phyloP scores from a whole-genome alignment of 2,329 filamentous ascomycete genomes.

The Ceratocystis variospora region DNA sequence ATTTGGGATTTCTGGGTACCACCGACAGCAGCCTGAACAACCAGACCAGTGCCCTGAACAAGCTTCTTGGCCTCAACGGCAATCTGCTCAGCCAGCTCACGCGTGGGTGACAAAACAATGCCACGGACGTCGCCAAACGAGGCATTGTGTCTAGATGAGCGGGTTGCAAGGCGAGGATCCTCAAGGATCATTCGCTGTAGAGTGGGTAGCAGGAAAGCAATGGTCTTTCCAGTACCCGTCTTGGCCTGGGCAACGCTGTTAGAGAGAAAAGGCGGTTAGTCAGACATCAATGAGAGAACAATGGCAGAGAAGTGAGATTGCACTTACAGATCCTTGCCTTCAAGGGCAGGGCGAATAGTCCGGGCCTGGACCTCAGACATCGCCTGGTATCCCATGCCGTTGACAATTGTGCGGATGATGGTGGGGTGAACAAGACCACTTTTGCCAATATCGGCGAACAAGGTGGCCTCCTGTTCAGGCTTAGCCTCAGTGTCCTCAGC shows the following conservation, averaged over 20 bases:
- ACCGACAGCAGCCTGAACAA: conserved; percentile 68
- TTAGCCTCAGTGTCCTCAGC: not conserved
- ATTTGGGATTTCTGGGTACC: conserved; percentile 65
- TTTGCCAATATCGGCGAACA: conserved; percentile 33
- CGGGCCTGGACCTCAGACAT: conserved; percentile 90
- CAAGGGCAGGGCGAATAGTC: conserved; percentile 68
- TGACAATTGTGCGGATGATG: conserved; percentile 54
- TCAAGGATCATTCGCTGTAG: conserved; percentile 61
- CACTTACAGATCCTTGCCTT: conserved; percentile 68
- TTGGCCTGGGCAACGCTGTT: conserved; percentile 77
- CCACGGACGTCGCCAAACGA: conserved; percentile 49
- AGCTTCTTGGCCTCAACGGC: conserved; percentile 64
- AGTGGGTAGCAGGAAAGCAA: conserved; percentile 80
- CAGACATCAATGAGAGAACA: conserved; percentile 17
- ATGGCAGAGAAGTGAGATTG: conserved; percentile 19
- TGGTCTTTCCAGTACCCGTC: conserved; percentile 92
- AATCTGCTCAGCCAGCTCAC: conserved; percentile 71
- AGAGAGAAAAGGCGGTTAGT: not conserved
- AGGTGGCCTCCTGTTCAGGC: conserved; percentile 24
- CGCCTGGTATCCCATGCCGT: conserved; percentile 58
- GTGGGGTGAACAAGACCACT: conserved; percentile 43
- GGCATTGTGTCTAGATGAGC: conserved; percentile 26
- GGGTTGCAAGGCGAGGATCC: conserved; percentile 46
- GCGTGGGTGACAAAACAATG: conserved; percentile 63
- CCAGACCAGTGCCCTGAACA: conserved; percentile 48